A percentile compares a stretch with the other conserved stretches of the same genome.
These are phyloP conservation scores for Russula lepida DNA, from an alignment of 768 basidiomycete genomes.

Conservation along the genomic window DNA sequence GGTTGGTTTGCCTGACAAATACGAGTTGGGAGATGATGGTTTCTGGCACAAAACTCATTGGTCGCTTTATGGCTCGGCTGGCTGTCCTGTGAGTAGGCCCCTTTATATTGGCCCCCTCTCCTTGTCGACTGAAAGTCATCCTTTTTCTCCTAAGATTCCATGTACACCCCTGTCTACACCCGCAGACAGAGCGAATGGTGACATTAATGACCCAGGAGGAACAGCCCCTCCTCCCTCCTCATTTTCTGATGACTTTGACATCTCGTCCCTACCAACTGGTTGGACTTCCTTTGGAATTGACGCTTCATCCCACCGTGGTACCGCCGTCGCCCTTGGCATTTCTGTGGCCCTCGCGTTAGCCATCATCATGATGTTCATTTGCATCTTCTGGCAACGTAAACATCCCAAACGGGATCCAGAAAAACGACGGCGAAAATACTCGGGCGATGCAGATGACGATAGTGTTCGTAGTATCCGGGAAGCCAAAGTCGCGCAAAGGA, in stretches of 20 bases:
- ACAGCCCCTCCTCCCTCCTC: background rate
- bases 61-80: slow-evolving; percentile 63
- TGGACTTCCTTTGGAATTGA: slow-evolving; percentile 12
- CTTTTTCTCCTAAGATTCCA: background rate
- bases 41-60: slow-evolving; percentile 30
- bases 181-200: background rate
- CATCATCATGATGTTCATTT: slow-evolving; percentile 56
- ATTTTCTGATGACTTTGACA: slow-evolving; percentile 16
- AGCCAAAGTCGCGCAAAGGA: slow-evolving; percentile 41
- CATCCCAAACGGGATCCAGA: slow-evolving; percentile 43
- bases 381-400: slow-evolving; percentile 51
- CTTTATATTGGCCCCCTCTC: background rate
- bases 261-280: slow-evolving; percentile 23
- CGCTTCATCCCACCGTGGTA: slow-evolving; percentile 1
- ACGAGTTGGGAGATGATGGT: slow-evolving; percentile 21
- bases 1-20: slow-evolving; percentile 20
- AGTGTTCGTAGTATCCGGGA: slow-evolving; percentile 31
- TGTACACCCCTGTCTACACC: background rate
- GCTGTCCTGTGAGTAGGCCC: slow-evolving; percentile 41
- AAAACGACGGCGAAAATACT: slow-evolving; percentile 33
- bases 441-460: slow-evolving; percentile 26
- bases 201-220: background rate
- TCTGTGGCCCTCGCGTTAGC: slow-evolving; percentile 54
- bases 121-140: slow-evolving; percentile 24
- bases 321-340: slow-evolving; percentile 36